Evolutionary conservation across 352 stramenopile genomes (phyloP).

Genomic region (Phytophthora sansomeana): DNA sequence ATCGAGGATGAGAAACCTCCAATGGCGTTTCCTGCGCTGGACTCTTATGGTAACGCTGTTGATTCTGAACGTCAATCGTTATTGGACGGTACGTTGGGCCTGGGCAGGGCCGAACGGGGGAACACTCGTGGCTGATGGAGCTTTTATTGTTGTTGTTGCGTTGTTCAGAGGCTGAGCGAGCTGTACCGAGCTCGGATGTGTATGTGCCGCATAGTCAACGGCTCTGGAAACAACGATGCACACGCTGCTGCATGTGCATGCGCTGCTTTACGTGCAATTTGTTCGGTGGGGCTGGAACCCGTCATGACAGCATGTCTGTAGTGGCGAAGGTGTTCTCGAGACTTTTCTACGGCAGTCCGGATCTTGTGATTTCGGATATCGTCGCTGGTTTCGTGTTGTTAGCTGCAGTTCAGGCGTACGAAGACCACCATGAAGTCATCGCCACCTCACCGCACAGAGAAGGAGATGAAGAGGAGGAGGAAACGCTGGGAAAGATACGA

Average conservation of each 20-base stretch:
- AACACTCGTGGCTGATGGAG: conserved; percentile 8
- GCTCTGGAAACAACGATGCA: conserved; percentile 83
- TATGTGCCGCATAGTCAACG: conserved; percentile 81
- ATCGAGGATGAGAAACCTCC: conserved; percentile 40
- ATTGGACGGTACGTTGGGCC: conserved; percentile 67
- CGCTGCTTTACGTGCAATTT: conserved; percentile 90
- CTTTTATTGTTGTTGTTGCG: conserved; percentile 15
- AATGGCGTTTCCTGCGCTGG: conserved; percentile 22
- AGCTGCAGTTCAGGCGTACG: conserved; percentile 81
- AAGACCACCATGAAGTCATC: conserved; percentile 56
- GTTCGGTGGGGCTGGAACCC: conserved; percentile 84
- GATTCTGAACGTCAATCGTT: conserved; percentile 80
- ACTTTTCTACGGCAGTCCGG: conserved; percentile 87
- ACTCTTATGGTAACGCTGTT: conserved; percentile 74
- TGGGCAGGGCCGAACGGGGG: neutral
- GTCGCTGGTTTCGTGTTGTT: conserved; percentile 86
- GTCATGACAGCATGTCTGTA: conserved; percentile 89
- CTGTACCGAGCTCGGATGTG: conserved; percentile 77
- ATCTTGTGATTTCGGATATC: conserved; percentile 91
- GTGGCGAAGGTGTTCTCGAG: conserved; percentile 86
- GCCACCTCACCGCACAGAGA: conserved; percentile 33
- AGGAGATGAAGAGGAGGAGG: conserved; percentile 48
- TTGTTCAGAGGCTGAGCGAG: conserved; percentile 54
- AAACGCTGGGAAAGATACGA: conserved; percentile 63
- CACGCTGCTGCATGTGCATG: conserved; percentile 77